Percentiles rank a stretch among this genome's conserved stretches.
Conservation (phyloP, 2,329 filamentous ascomycete species). For the Fusarium ramigenum region DNA sequence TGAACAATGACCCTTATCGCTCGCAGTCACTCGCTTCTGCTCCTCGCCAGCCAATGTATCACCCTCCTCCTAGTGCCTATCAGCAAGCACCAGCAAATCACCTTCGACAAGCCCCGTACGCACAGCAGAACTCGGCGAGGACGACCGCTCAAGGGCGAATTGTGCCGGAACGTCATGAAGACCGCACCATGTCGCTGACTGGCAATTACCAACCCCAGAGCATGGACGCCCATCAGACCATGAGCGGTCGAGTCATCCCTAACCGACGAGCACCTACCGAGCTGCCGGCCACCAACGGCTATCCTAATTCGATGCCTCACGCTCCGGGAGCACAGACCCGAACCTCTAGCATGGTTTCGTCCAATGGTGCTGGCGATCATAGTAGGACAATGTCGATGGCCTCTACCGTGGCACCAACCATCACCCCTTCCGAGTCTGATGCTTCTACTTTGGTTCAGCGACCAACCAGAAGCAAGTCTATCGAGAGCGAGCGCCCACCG, state of each 20-base stretch:
- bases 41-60: constrained; percentile 77
- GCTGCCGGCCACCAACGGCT: constrained; percentile 50
- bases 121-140: constrained; percentile 72
- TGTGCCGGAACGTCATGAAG: constrained; percentile 90
- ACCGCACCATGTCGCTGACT: constrained; percentile 96
- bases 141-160: constrained; percentile 92
- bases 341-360: constrained; percentile 70
- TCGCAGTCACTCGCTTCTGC: constrained; percentile 91
- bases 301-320: constrained; percentile 50
- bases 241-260: constrained; percentile 91
- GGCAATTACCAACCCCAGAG: constrained; percentile 76
- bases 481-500: constrained; percentile 64
- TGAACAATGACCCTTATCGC: constrained; percentile 86
- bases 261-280: constrained; percentile 65
- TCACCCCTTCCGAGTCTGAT: constrained; percentile 69
- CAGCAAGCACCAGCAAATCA: constrained; percentile 75
- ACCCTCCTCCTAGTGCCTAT: constrained; percentile 68
- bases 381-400: constrained; percentile 90
- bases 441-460: constrained; percentile 61
- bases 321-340: constrained; percentile 65
- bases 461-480: constrained; percentile 66
- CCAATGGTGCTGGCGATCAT: constrained; percentile 57
- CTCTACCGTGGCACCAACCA: constrained; percentile 78
- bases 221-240: constrained; percentile 85
- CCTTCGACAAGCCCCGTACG: constrained; percentile 78